Percentiles rank a stretch among this genome's conserved stretches.
phyloP scores from a whole-genome alignment of 2,329 filamentous ascomycete genomes.

The Lanzia echinophila region DNA sequence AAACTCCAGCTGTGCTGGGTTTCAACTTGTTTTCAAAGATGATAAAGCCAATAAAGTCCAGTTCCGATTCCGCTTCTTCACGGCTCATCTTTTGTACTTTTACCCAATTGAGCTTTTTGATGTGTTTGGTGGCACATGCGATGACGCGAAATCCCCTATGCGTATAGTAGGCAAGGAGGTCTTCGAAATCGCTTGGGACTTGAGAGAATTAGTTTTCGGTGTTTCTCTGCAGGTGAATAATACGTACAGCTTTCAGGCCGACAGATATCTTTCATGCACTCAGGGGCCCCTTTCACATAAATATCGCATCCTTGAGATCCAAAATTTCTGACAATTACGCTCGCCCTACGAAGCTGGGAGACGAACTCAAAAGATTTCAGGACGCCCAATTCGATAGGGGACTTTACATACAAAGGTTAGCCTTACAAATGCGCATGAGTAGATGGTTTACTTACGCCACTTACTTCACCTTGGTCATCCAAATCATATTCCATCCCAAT shows the following conservation, averaged over 20 bases:
- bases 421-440: conserved; percentile 11
- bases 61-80: conserved; percentile 70
- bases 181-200: conserved; percentile 85
- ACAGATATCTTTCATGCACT: conserved; percentile 94
- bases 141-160: conserved; percentile 96
- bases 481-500: conserved; percentile 50
- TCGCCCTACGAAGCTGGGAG: conserved; percentile 83
- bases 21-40: conserved; percentile 99
- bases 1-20: conserved; percentile 70
- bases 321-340: conserved; percentile 85
- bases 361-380: conserved; percentile 91
- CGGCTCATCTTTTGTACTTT: conserved; percentile 93
- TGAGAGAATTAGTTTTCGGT: conserved; percentile 9
- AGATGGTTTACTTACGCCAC: conserved; percentile 17
- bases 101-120: conserved; percentile 84
- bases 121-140: conserved; percentile 83
- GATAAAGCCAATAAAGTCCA: conserved; percentile 93
- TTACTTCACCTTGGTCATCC: conserved; percentile 37
- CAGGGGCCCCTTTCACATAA: conserved; percentile 93
- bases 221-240: neutral
- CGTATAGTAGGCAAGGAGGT: conserved; percentile 82
- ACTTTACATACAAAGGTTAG: conserved; percentile 29
- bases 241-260: conserved; percentile 66
- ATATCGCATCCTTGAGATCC: conserved; percentile 77
- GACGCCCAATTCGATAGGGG: conserved; percentile 77